Evolutionary conservation across 805 yeast genomes (phyloP), one percentile per base, ranked within the genome.

Genomic region (Komagataella ulmi): DNA sequence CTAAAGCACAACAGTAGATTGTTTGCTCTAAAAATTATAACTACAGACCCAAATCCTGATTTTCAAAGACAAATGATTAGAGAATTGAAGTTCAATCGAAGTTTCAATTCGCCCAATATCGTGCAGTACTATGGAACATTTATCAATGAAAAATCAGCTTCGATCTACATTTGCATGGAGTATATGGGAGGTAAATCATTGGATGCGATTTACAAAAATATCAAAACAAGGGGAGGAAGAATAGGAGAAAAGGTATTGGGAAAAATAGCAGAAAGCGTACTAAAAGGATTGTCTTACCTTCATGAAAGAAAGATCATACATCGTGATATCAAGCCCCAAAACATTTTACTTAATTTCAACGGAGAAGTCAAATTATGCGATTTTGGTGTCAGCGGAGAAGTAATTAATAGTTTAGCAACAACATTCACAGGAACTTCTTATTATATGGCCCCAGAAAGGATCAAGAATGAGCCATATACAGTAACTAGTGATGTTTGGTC

Each of bases 381-480:
- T 68, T 93, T 93, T 70, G 99, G 99, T 18, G 99, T 93, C 24
- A 84, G 95, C 62, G 99, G 99, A 8, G 97, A 88, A 61, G 96
- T 93, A 17, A 96, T 91, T 36, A 85, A 93, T 65, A 88, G 97
- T 0, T 71, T 93, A 48, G 98, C 98, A 1, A 88, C 96, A 1
- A 93, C 99, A 0, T 93, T 90, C 62, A 93, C 97, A 0, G 99
- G 99, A 2, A 93, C 99, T 0, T 90, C 96, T 8, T 91, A 88
- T 64, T 93, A 93, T 66, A 93, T 93, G 99, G 98, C 99, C 0
- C 99, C 99, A 0, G 99, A 93, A 66, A 76, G 99, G 59, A 91
- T 93, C 50, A 87, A 87, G 70, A 97, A 97, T 24, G 91, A 88
- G 61, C 93, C 97, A 1, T 93, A 93, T 62, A 85, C 96, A 8